Conservation (phyloP, 176 grass and related monocot genomes). For the Bromus sterilis region DNA sequence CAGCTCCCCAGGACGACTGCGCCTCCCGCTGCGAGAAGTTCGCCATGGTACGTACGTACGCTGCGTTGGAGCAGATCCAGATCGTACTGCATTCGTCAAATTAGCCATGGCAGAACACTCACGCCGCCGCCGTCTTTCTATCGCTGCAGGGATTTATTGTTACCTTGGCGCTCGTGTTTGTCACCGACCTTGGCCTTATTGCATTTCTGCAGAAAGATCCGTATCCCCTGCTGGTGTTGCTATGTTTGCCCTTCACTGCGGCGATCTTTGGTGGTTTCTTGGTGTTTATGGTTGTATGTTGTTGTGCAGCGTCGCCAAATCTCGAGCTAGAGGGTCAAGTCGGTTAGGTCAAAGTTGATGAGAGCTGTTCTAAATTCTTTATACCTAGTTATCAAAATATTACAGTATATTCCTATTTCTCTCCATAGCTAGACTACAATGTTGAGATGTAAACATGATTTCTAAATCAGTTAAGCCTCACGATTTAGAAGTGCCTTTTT, state of each 20-base stretch:
- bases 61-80: neutral
- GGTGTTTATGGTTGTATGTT: neutral
- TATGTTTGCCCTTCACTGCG: neutral
- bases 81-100: too few species aligned
- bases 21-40: neutral
- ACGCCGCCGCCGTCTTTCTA: neutral
- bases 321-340: neutral
- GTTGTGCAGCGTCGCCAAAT: neutral
- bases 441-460: too few species aligned
- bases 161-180: neutral
- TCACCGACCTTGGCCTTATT: neutral
- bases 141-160: neutral
- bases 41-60: neutral
- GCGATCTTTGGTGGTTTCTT: neutral
- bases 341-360: neutral
- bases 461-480: too few species aligned
- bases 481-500: too few species aligned
- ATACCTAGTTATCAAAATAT: too few species aligned
- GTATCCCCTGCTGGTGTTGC: neutral
- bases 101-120: too few species aligned
- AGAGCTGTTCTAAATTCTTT: neutral
- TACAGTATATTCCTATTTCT: too few species aligned
- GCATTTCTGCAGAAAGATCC: neutral
- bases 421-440: too few species aligned
- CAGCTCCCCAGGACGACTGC: neutral